Percentiles rank a stretch among this genome's conserved stretches.
These are phyloP conservation scores for Pistacia atlantica DNA, from an alignment of 345 rosid genomes.

Conservation along the genomic window DNA sequence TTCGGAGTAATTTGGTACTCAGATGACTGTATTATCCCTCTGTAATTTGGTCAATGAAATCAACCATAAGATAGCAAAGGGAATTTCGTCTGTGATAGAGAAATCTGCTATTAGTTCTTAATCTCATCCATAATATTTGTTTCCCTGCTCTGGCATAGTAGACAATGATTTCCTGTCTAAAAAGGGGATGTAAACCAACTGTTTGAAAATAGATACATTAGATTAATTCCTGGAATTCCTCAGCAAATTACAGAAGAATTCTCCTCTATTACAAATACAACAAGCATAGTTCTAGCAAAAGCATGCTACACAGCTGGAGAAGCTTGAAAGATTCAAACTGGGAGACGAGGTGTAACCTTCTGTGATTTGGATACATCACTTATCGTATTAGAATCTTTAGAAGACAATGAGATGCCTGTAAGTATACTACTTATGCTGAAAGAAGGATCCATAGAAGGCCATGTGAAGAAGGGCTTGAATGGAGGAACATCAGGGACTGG, in stretches of 20 bases:
- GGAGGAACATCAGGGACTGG: constrained; percentile 41
- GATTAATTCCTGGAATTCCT: not conserved
- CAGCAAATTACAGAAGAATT: too few species aligned
- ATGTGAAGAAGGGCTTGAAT: constrained; percentile 41
- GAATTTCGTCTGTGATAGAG: too few species aligned
- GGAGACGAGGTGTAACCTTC: not conserved
- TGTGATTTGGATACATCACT: not conserved
- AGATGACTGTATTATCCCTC: not conserved
- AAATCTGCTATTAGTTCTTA: not conserved
- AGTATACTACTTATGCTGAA: not conserved
- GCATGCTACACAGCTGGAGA: not conserved
- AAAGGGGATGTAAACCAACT: not conserved
- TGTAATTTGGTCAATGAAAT: not conserved
- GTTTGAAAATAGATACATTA: too few species aligned
- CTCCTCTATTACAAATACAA: not conserved
- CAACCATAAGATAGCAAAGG: not conserved
- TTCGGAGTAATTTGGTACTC: not conserved
- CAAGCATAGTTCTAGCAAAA: not conserved
- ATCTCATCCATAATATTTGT: not conserved
- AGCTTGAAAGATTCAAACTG: not conserved
- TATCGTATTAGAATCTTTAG: constrained; percentile 11
- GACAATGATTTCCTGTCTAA: not conserved
- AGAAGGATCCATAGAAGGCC: constrained; percentile 28
- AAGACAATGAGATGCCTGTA: constrained; percentile 15
- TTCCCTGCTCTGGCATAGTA: not conserved